A percentile compares a stretch with the other conserved stretches of the same genome.
Evolutionary conservation across 495 filamentous ascomycete species (phyloP).

Genomic region (Immersiella caudata): DNA sequence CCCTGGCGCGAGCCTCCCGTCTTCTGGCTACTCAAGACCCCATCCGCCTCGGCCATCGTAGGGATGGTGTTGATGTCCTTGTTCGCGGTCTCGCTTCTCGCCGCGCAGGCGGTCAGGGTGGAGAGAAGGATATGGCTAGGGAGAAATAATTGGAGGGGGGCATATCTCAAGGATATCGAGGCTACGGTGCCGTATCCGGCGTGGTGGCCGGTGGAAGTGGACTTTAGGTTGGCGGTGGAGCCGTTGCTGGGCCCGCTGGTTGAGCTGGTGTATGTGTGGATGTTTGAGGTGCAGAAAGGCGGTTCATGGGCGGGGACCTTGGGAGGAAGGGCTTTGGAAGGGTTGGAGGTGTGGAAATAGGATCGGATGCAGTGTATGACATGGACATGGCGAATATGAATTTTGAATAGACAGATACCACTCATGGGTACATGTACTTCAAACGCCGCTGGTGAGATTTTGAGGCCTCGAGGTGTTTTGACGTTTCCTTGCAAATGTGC

Average conservation of each 20-base stretch:
- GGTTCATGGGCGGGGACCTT: not conserved
- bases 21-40: not conserved
- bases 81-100: constrained; percentile 10
- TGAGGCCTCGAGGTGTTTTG: too few relatives aligned
- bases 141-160: constrained; percentile 24
- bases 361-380: not conserved
- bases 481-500: too few relatives aligned
- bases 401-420: too few relatives aligned
- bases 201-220: constrained; percentile 23
- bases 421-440: too few relatives aligned
- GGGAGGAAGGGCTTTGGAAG: not conserved
- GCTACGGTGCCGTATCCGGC: constrained; percentile 13
- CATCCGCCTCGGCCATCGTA: not conserved
- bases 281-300: not conserved
- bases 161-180: constrained; percentile 23
- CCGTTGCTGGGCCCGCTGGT: constrained; percentile 3
- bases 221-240: constrained; percentile 23
- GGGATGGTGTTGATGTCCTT: not conserved
- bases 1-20: not conserved
- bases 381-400: not conserved
- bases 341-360: not conserved
- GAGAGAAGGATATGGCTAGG: constrained; percentile 28
- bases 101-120: constrained; percentile 23
- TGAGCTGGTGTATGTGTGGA: not conserved
- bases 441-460: too few relatives aligned